Percentiles rank a stretch among this genome's conserved stretches.
These are phyloP conservation scores for Tolypocladium pustulatum DNA, from an alignment of 2,329 filamentous ascomycete genomes.

Conservation along the genomic window DNA sequence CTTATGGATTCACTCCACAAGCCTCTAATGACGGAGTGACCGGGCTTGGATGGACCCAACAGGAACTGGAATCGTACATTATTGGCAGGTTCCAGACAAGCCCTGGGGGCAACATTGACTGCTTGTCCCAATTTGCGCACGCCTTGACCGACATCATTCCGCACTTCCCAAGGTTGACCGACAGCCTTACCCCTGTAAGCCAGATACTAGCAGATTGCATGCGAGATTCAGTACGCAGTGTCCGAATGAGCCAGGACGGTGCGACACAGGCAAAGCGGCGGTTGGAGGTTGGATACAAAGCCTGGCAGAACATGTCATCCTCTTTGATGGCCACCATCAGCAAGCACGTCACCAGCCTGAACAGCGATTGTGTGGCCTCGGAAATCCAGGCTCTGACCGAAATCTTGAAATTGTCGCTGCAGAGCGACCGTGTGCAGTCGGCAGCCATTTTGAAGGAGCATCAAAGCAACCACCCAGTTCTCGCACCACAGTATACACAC, in stretches of 20 bases:
- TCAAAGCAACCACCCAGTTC: constrained; percentile 19
- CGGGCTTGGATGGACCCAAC: constrained; percentile 2
- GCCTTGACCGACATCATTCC: constrained; percentile 29
- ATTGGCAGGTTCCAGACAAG: constrained; percentile 32
- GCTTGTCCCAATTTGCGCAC: constrained; percentile 31
- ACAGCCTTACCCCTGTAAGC: constrained; percentile 28
- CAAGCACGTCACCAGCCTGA: constrained; percentile 43
- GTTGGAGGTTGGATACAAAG: constrained; percentile 28
- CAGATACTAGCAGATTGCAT: constrained; percentile 23
- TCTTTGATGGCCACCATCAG: constrained; percentile 38
- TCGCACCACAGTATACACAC: constrained; percentile 26
- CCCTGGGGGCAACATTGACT: constrained; percentile 29
- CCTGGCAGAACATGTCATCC: constrained; percentile 31
- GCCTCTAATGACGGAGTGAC: constrained; percentile 7
- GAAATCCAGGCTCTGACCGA: constrained; percentile 31
- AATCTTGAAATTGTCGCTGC: constrained; percentile 31
- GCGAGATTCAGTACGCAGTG: constrained; percentile 15
- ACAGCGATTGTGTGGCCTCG: constrained; percentile 29
- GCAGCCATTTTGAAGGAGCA: constrained; percentile 15
- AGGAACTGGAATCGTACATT: constrained; percentile 20
- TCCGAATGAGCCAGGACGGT: constrained; percentile 10
- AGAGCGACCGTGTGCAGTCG: constrained; percentile 24
- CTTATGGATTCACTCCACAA: constrained; percentile 6
- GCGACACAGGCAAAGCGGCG: constrained; percentile 16
- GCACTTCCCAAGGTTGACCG: constrained; percentile 34